Evolutionary conservation across 768 basidiomycete genomes (phyloP), one percentile per base, ranked within the genome.

Genomic region (Pleurotus platypus): DNA sequence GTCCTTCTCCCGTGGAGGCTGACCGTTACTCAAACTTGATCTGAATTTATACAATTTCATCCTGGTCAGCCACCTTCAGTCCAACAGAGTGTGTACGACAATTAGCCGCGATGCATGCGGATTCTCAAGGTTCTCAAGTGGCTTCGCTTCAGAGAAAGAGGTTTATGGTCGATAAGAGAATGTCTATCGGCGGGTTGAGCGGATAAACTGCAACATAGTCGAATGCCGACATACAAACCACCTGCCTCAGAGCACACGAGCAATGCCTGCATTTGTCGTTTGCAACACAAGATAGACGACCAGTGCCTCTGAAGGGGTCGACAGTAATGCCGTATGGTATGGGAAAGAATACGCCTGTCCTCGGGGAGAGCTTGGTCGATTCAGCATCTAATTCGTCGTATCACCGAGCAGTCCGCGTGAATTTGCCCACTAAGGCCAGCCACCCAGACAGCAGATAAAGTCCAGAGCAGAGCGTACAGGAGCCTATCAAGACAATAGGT

Each of bases 81-180:
- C 51, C 39, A 54, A 39, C 16, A n/a, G 16, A 35, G 13, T 13
- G 37, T 20, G 12, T 45, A 45, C 39, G 37, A 20, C 18, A 54
- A 54, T 54, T 42, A 42, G 20, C 51, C 51, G 51, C 39, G 39
- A 30, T 30, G 27, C 51, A 54, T 42, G 51, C 39, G 51, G 51
- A 42, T 54, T 42, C 51, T 54, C 15, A 39, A 13, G 51, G 51
- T 54, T 54, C 51, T 37, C 51, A 54, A 42, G 37, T 40, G 51
- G 16, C 27, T 20, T 54, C 15, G 42, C 7, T 16, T 42, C 37
- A 54, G 51, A 54, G 51, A 24, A 22, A 38, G 51, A 24, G 42
- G 39, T 9, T 12, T 54, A 42, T 54, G 51, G 51, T 24, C 27
- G 51, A 54, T 40, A 54, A 40, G 51, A n/a, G 15, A n/a, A 16